Base-by-base conservation (phyloP, 176 grass and related monocot genomes). In the Raddia guianensis region DNA sequence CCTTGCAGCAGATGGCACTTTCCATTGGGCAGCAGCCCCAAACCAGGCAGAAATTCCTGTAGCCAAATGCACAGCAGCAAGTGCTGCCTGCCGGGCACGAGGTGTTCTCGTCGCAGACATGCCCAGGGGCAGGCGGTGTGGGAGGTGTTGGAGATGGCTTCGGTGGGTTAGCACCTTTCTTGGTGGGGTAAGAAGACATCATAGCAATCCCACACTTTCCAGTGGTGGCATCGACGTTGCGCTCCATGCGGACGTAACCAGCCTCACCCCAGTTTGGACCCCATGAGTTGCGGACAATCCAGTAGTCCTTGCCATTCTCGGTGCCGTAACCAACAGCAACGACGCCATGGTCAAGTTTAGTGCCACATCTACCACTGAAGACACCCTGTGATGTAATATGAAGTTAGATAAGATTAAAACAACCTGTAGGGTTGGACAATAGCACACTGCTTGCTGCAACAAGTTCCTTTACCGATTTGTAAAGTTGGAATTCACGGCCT, bases 241-340 rank as follows among this genome's bases (percentile, higher is more conserved):
- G 84, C 19, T 93, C 86, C 96, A 98, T 91, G 74, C 90, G 84
- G 71, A 98, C 52, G 53, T 98, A 98, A 12, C 96, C 96, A 8
- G 73, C 34, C 82, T 98, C 96, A 2, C 96, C 95, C 96, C 96
- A 98, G 15, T 82, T 55, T 1, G 86, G 42, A 12, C 92, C 92
- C 92, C 96, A 98, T 16, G 96, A 98, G 84, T 98, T 98, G 70
- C 90, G 90, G 18, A 98, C 96, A 13, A 95, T 91, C 96, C 96
- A 95, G 85, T 95, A 98, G 79, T 93, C 92, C 27, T 87, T 87
- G 46, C 86, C 86, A 0, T 98, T 91, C 18, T 98, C 92, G 1
- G 86, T 90, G 66, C 90, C 92, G 34, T 95, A 98, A 43, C 96
- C 96, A 0, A 98, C 92, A 1, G 89, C 90, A 2, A 92, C 92